phyloP scores from a whole-genome alignment of 2,329 filamentous ascomycete species.

The Diplodia mutila region DNA sequence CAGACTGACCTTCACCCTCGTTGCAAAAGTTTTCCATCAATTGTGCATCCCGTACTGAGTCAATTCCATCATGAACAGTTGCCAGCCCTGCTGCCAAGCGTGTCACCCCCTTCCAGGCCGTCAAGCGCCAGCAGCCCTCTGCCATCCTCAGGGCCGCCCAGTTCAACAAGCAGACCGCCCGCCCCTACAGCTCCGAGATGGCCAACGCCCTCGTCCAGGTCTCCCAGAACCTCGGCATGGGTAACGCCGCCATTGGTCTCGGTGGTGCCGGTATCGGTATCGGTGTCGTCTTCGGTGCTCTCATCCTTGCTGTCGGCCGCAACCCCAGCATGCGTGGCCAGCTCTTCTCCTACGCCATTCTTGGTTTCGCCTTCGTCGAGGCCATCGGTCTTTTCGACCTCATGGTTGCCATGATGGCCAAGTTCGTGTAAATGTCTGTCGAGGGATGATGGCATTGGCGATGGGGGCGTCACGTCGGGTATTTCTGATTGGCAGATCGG shows the following conservation, averaged over 20 bases:
- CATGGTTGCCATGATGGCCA: slow-evolving; percentile 44
- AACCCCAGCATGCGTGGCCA: slow-evolving; percentile 94
- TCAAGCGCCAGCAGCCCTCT: slow-evolving; percentile 73
- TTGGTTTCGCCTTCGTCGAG: slow-evolving; percentile 94
- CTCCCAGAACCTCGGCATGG: slow-evolving; percentile 88
- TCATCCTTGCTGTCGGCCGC: slow-evolving; percentile 86
- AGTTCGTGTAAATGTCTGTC: slow-evolving; percentile 27
- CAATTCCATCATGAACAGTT: slow-evolving; percentile 28
- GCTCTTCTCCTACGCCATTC: slow-evolving; percentile 95
- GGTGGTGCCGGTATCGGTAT: slow-evolving; percentile 94
- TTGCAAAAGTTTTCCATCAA: slow-evolving; percentile 26
- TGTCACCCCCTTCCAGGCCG: slow-evolving; percentile 68
- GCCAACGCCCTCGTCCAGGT: slow-evolving; percentile 86
- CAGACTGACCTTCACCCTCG: slow-evolving; percentile 47
- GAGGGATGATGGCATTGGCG: slow-evolving; percentile 22
- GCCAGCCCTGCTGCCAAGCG: slow-evolving; percentile 30
- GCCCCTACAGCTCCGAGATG: slow-evolving; percentile 86
- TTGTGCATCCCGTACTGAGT: slow-evolving; percentile 24
- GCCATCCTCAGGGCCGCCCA: slow-evolving; percentile 66
- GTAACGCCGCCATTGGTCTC: slow-evolving; percentile 81
- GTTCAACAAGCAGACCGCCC: slow-evolving; percentile 53
- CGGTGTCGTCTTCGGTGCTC: slow-evolving; percentile 89
- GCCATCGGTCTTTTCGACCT: slow-evolving; percentile 71
- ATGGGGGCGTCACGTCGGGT: slow-evolving; percentile 7
- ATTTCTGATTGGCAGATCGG: slow-evolving; percentile 15